These are phyloP conservation scores for Quercus tomentella DNA, from an alignment of 331 rosid species.

Conservation along the genomic window DNA sequence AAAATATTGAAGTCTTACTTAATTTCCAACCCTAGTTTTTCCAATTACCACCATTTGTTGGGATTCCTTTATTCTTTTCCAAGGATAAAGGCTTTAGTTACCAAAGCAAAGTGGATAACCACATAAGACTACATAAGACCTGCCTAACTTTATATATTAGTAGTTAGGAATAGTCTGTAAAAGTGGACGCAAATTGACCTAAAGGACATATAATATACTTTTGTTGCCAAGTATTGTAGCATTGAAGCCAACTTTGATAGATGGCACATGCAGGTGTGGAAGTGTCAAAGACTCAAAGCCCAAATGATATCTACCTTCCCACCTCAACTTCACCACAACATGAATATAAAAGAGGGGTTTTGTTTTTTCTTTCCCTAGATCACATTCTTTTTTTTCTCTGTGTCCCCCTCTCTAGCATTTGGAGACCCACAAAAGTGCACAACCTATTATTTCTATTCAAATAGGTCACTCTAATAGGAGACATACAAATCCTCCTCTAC, in stretches of 20 bases:
- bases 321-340: slow-evolving; percentile 18
- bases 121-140: no score
- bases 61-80: no score
- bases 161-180: no score
- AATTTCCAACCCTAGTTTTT: no score
- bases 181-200: no score
- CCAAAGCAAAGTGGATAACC: no score
- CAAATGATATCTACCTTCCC: background rate
- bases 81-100: no score
- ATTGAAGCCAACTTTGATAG: background rate
- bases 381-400: background rate
- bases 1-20: no score
- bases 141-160: no score
- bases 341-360: slow-evolving; percentile 11
- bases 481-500: slow-evolving; percentile 29
- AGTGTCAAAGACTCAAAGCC: background rate
- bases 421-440: slow-evolving; percentile 22
- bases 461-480: slow-evolving; percentile 32
- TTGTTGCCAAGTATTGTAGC: background rate
- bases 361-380: slow-evolving; percentile 10
- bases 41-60: no score
- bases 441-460: slow-evolving; percentile 23
- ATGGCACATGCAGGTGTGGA: background rate
- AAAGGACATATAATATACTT: background rate
- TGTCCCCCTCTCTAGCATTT: background rate